These are phyloP conservation scores for Rachicladosporium sp. DNA, from an alignment of 2,329 filamentous ascomycete species.

Conservation along the genomic window DNA sequence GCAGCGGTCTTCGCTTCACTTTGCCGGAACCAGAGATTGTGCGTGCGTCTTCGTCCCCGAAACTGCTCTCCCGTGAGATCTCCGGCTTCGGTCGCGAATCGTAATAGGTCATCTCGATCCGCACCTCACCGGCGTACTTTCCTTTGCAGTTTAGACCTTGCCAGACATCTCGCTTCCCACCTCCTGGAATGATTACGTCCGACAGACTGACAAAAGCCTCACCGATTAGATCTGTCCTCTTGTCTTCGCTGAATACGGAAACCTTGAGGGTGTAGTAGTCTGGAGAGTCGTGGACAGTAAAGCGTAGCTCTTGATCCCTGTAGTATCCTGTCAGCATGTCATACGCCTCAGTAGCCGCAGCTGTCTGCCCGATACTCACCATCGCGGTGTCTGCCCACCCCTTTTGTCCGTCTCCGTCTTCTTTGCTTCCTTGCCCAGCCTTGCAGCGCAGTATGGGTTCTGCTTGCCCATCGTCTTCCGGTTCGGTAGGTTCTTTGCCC, in stretches of 20 bases:
- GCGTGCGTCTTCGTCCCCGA: too few species aligned
- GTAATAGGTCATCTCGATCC: conserved; percentile 94
- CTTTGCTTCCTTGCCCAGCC: conserved; percentile 91
- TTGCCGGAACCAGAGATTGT: conserved; percentile 2
- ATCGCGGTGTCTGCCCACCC: conserved; percentile 89
- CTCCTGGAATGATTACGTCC: conserved; percentile 68
- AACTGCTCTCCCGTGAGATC: conserved; percentile 34
- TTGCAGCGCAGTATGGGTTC: conserved; percentile 89
- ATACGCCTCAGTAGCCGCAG: too few species aligned
- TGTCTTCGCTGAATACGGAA: conserved; percentile 96
- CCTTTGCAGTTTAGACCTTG: conserved; percentile 76
- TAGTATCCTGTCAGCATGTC: too few species aligned
- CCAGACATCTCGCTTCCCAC: conserved; percentile 91
- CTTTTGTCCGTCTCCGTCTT: conserved; percentile 91
- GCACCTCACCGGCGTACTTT: conserved; percentile 90
- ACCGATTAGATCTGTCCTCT: conserved; percentile 91
- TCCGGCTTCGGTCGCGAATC: conserved; percentile 75
- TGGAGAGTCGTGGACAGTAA: conserved; percentile 87
- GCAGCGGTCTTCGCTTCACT: conserved; percentile 74
- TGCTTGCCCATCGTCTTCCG: conserved; percentile 96
- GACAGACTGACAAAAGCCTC: conserved; percentile 82
- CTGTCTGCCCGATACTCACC: conserved; percentile 44
- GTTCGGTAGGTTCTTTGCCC: conserved; percentile 94
- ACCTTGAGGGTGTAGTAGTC: conserved; percentile 95
- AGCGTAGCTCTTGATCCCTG: conserved; percentile 96